Base-by-base conservation (phyloP, 2,329 filamentous ascomycete genomes). In the Mycosphaerella sp. region DNA sequence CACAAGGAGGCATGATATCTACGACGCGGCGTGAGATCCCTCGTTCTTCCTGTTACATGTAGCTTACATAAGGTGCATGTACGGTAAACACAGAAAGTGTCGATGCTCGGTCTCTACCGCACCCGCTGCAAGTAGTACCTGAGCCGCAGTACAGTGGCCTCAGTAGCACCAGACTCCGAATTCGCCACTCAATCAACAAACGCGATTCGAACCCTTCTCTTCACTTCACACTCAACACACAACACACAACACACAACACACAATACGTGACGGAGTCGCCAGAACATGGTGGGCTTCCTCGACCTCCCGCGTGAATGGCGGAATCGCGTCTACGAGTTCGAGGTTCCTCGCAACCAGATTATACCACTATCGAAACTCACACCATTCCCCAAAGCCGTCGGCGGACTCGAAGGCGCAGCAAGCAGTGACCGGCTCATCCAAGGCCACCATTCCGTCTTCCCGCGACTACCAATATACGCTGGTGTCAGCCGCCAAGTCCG, bases 281-380 rank as follows among this genome's bases (percentile, higher is more conserved):
- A n/a, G n/a, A n/a, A n/a, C n/a, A n/a, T 49, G 45, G 41, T 39
- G 1, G 45, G 45, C 45, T 49, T 49, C 6, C 39, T 49, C 36
- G 39, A 49, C 16, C 14, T 49, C 2, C 45, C 45, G 6, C 36
- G 28, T 5, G 45, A 49, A 30, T 14, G 42, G 37, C 45, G 45
- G 28, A 49, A 42, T 32, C 45, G 45, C 28, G 16, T 49, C 6
- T 42, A 37, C 39, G 45, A 49, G 16, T 27, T 36, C 6, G 8
- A 41, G 6, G 30, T 49, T 9, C 13, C 45, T 9, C 37, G 35
- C 39, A 49, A 49, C 8, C 37, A 49, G 35, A 12, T 36, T 18
- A 42, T 49, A 16, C 3, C 30, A 0, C 14, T 49, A 16, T 49
- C n/a, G n/a, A n/a, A n/a, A n/a, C n/a, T n/a, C n/a, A n/a, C n/a